Evolutionary conservation across 2,329 filamentous ascomycete genomes (phyloP), one percentile per base, ranked within the genome.

Genomic region (Hymenoscyphus linearis): DNA sequence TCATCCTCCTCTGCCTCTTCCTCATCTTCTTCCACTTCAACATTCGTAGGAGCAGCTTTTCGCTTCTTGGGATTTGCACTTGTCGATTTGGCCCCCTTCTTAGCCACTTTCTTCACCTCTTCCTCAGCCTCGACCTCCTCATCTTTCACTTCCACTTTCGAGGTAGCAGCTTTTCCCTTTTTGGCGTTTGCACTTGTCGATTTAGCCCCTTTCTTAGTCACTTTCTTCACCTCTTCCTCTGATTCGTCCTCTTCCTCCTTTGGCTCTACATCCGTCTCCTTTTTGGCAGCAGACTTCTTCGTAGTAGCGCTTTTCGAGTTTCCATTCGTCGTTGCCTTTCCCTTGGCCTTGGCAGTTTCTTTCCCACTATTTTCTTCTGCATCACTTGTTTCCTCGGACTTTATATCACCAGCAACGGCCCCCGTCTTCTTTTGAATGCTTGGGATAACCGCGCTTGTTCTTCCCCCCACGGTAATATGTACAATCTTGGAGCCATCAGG

Each of bases 361-460:
- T 34, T 36, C 26, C 25, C 36, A 16, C 14, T 14, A 2, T 14
- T 35, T 4, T 34, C 47, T 27, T 55, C 52, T 12, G 14, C 16
- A 9, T 31, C 59, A 36, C 53, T 47, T 37, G 47, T 18, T 35
- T 58, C 40, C 18, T 60, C 58, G n/a, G 55, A 55, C 47, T 57
- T 58, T 27, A 55, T 12, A 37, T 58, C 53, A 26, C 65, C 68
- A 31, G 70, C 67, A 22, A 70, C 66, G 31, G 64, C 56, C 7
- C 70, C 71, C 2, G 70, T 72, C 79, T 96, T 96, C 79, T 92
- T 96, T 77, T 98, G 95, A 31, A 95, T 77, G 13, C 81, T 85
- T 0, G 92, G 92, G 0, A 96, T 91, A 58, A 93, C 88, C 55
- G 93, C 96, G 70, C 91, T 96, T 3, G 95, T 98, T 53, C 95